phyloP scores from a whole-genome alignment of 495 filamentous ascomycete genomes.

The Choiromyces venosus region DNA sequence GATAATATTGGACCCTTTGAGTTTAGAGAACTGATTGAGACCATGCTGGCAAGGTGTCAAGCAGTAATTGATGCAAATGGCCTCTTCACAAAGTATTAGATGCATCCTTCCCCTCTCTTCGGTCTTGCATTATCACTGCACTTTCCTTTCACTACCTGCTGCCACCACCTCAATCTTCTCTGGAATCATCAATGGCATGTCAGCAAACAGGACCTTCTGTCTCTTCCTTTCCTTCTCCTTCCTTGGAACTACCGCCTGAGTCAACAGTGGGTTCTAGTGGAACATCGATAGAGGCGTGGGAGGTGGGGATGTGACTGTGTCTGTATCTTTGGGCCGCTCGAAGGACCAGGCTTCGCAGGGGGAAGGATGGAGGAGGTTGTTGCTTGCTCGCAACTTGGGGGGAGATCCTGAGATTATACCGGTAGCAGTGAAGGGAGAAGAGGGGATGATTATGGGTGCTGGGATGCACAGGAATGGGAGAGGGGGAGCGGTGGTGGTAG shows the following conservation, averaged over 20 bases:
- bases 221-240: slow-evolving; percentile 24
- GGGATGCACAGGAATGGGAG: neutral
- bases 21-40: too few species aligned
- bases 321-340: slow-evolving; percentile 52
- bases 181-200: slow-evolving; percentile 40
- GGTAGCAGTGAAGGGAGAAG: neutral
- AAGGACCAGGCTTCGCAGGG: slow-evolving; percentile 71
- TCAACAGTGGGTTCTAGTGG: slow-evolving; percentile 23
- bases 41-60: too few species aligned
- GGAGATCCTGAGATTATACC: slow-evolving; percentile 5
- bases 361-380: slow-evolving; percentile 57
- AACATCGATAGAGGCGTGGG: slow-evolving; percentile 31
- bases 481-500: neutral
- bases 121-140: too few species aligned
- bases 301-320: slow-evolving; percentile 15
- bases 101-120: too few species aligned
- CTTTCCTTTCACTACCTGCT: too few species aligned
- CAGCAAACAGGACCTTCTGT: slow-evolving; percentile 26
- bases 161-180: too few species aligned
- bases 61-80: too few species aligned
- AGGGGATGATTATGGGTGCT: neutral
- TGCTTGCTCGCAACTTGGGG: slow-evolving; percentile 20
- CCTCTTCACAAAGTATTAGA: too few species aligned
- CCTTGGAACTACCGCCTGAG: slow-evolving; percentile 14
- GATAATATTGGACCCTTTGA: too few species aligned